These are phyloP conservation scores for Talaromyces albobiverticillius DNA, from an alignment of 2,329 filamentous ascomycete species.

Conservation along the genomic window DNA sequence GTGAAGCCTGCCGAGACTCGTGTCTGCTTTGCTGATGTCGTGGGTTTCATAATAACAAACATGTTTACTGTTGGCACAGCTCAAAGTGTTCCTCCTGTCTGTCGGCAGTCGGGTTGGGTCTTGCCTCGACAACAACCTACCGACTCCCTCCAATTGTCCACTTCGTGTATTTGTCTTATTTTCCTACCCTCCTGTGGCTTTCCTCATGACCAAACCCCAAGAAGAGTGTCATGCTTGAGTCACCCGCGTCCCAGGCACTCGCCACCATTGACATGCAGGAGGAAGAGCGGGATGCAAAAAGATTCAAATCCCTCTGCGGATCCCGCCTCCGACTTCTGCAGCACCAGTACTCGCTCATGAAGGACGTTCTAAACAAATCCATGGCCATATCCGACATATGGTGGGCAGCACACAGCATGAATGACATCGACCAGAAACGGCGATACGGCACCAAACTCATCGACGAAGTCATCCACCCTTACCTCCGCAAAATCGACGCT, in stretches of 20 bases:
- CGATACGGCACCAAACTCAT: not conserved
- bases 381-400: constrained; percentile 4
- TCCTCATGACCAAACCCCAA: not conserved
- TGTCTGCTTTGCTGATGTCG: no score
- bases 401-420: not conserved
- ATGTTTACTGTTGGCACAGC: no score
- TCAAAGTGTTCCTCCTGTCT: not conserved
- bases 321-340: not conserved
- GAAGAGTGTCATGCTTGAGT: not conserved
- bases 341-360: not conserved
- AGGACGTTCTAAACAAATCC: not conserved
- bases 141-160: not conserved
- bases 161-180: not conserved
- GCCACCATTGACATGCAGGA: not conserved
- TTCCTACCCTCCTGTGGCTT: no score
- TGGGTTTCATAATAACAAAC: no score
- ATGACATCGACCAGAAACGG: not conserved
- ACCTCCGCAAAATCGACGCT: not conserved
- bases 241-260: not conserved
- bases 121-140: not conserved
- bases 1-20: no score
- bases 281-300: constrained; percentile 1
- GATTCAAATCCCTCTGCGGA: not conserved
- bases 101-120: not conserved
- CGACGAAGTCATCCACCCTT: not conserved